phyloP scores from a whole-genome alignment of 1,139 yeast species.

The Hansenula sp. region DNA sequence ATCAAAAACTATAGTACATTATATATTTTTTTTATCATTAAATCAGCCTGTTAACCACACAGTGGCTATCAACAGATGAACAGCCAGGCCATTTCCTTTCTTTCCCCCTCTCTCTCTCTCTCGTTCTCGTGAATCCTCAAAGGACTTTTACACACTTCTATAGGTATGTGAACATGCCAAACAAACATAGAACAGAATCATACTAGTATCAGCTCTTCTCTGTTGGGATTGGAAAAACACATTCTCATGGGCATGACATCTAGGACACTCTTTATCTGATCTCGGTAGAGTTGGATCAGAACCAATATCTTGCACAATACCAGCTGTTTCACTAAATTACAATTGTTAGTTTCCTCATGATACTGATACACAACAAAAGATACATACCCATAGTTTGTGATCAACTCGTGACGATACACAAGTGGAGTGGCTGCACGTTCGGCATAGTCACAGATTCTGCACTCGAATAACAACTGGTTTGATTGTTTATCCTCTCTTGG shows the following conservation, averaged over 20 bases:
- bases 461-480: conserved; percentile 74
- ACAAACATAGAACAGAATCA: conserved; percentile 94
- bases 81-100: no score
- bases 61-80: no score
- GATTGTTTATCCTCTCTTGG: conserved; percentile 89
- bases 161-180: conserved; percentile 75
- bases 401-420: conserved; percentile 90
- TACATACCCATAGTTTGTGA: conserved; percentile 51
- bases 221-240: conserved; percentile 98
- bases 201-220: conserved; percentile 88
- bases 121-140: no score
- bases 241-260: conserved; percentile 82
- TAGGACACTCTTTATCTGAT: conserved; percentile 89
- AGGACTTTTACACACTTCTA: conserved; percentile 19
- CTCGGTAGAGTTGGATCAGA: conserved; percentile 95
- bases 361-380: background rate
- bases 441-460: conserved; percentile 93
- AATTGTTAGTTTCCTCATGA: background rate
- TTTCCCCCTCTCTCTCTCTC: background rate
- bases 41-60: no score
- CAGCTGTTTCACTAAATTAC: conserved; percentile 81
- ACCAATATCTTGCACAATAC: conserved; percentile 95
- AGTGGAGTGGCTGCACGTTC: conserved; percentile 87
- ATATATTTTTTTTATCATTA: no score
- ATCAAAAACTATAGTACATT: no score